Conservation (phyloP, 139 green algal genomes). For the Closterium sp. region DNA sequence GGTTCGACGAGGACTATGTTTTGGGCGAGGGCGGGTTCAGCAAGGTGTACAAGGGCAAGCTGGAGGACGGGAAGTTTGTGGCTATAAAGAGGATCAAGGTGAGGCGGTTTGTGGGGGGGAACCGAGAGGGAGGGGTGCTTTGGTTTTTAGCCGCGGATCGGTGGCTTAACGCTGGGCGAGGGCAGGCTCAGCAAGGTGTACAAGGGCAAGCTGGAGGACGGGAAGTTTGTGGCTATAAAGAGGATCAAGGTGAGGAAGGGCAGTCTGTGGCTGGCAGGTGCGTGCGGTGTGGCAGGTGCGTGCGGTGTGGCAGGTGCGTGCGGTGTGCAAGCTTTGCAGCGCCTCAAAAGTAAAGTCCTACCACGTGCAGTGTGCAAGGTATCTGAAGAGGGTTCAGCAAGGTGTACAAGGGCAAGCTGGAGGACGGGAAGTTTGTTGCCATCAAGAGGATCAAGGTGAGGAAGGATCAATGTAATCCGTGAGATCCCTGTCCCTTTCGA, state of each 20-base stretch:
- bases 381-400: constrained; percentile 25
- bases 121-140: too few relatives aligned
- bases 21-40: constrained; percentile 59
- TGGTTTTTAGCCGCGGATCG: too few relatives aligned
- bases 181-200: constrained; percentile 31
- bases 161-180: constrained; percentile 35
- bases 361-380: too few relatives aligned
- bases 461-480: too few relatives aligned
- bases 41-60: constrained; percentile 53
- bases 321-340: too few relatives aligned
- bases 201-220: constrained; percentile 3
- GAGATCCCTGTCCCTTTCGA: too few relatives aligned
- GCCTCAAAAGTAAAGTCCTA: too few relatives aligned
- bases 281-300: too few relatives aligned
- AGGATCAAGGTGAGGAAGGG: not conserved
- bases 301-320: too few relatives aligned
- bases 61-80: constrained; percentile 48
- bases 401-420: constrained; percentile 17
- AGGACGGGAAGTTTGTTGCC: constrained; percentile 24
- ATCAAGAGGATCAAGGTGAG: constrained; percentile 22
- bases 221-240: constrained; percentile 31
- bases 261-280: too few relatives aligned
- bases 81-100: constrained; percentile 61
- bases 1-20: constrained; percentile 2
- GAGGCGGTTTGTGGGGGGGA: too few relatives aligned